These are phyloP conservation scores for Balakata baccata DNA, from an alignment of 345 rosid genomes.

Conservation along the genomic window DNA sequence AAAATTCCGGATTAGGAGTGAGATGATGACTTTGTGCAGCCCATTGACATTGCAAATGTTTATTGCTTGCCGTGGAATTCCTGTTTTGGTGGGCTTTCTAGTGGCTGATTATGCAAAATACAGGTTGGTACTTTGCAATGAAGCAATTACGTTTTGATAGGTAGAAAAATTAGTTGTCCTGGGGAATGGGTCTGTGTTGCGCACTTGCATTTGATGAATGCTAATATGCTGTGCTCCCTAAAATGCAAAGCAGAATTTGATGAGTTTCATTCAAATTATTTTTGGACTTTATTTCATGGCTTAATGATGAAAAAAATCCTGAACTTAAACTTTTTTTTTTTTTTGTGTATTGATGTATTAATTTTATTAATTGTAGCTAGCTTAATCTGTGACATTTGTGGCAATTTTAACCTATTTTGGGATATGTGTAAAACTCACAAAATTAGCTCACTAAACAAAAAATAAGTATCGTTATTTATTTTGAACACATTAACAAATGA, in stretches of 20 bases:
- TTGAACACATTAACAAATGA: too few relatives aligned
- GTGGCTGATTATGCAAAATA: constrained; percentile 94
- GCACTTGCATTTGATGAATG: background rate
- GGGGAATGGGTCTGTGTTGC: background rate
- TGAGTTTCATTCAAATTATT: background rate
- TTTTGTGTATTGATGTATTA: too few relatives aligned
- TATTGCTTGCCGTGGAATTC: constrained; percentile 94
- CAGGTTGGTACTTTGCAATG: constrained; percentile 50
- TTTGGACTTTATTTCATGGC: background rate
- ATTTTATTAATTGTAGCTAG: too few relatives aligned
- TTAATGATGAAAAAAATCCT: too few relatives aligned
- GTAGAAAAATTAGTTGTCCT: background rate
- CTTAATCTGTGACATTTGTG: too few relatives aligned
- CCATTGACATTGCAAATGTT: constrained; percentile 97
- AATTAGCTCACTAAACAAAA: too few relatives aligned
- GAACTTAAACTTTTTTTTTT: too few relatives aligned
- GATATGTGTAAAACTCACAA: too few relatives aligned
- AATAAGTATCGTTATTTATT: too few relatives aligned
- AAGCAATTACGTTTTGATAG: background rate
- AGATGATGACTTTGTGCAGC: constrained; percentile 47
- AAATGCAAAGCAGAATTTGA: too few relatives aligned
- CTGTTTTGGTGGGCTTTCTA: constrained; percentile 86
- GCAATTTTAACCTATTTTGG: too few relatives aligned
- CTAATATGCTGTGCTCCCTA: too few relatives aligned
- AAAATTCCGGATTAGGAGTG: constrained; percentile 21